Percentiles rank a stretch among this genome's conserved stretches.
Conservation (phyloP, 345 rosid genomes). For the Barbarea vulgaris region DNA sequence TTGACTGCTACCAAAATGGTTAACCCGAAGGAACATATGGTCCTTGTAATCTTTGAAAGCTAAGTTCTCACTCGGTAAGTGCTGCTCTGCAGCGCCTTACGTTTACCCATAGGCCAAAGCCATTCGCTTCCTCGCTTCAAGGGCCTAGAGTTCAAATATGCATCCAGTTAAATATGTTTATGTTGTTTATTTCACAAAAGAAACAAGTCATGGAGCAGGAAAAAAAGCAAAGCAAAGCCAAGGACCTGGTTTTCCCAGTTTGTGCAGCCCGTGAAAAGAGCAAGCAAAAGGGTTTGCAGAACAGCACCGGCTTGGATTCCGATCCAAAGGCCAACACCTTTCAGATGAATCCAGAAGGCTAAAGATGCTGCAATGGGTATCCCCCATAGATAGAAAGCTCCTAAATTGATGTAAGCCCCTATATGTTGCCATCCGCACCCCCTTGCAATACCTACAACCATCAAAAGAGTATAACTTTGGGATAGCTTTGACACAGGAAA, state of each 20-base stretch:
- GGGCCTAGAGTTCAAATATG: conserved; percentile 24
- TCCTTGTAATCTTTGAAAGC: not conserved
- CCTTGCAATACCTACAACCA: conserved; percentile 67
- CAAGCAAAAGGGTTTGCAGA: conserved; percentile 54
- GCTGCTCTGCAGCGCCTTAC: not conserved
- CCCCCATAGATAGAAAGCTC: conserved; percentile 68
- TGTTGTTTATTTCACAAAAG: conserved; percentile 2
- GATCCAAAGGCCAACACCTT: conserved; percentile 73
- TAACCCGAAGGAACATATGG: not conserved
- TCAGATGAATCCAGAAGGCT: conserved; percentile 59
- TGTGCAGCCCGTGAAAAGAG: conserved; percentile 52
- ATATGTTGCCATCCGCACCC: conserved; percentile 90
- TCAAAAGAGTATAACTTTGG: conserved; percentile 4
- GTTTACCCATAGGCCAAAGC: conserved; percentile 6
- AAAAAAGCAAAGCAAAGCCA: not conserved
- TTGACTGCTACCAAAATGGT: conserved; percentile 17
- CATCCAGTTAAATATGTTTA: not conserved
- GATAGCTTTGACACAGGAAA: conserved; percentile 14
- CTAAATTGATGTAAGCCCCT: conserved; percentile 78
- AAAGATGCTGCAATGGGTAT: conserved; percentile 59
- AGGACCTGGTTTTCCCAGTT: conserved; percentile 72
- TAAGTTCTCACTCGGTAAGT: not conserved
- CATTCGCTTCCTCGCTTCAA: conserved; percentile 36
- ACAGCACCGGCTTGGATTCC: conserved; percentile 70
- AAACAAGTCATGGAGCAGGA: conserved; percentile 9